Percentiles rank a stretch among this genome's conserved stretches.
Conservation (phyloP, 352 stramenopile species). For the Hyaloperonospora arabidopsidis region DNA sequence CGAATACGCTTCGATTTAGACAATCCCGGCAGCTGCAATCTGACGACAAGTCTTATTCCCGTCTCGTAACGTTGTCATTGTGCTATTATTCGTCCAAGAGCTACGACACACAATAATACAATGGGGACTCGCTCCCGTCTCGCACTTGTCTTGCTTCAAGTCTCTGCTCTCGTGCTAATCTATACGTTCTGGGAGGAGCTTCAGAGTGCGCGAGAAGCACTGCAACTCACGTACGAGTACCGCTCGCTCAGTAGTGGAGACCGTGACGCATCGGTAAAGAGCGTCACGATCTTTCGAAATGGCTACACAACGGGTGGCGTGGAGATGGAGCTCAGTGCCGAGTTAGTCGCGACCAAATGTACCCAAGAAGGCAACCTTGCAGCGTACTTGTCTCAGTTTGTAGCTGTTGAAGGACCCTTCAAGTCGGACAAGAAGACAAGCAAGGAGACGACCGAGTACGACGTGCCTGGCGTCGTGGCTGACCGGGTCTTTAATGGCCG, state of each 20-base stretch:
- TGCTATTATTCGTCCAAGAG: too few relatives aligned
- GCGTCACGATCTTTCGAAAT: conserved; percentile 72
- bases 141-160: conserved; percentile 33
- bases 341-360: conserved; percentile 42
- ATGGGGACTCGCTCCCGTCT: conserved; percentile 52
- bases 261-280: conserved; percentile 38
- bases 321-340: conserved; percentile 54
- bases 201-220: conserved; percentile 31
- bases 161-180: conserved; percentile 32
- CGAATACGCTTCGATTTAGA: too few relatives aligned
- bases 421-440: conserved; percentile 12
- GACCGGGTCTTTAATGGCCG: conserved; percentile 70
- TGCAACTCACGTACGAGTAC: conserved; percentile 58
- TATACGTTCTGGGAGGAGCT: conserved; percentile 53
- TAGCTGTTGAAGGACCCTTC: conserved; percentile 53
- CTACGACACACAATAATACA: neutral
- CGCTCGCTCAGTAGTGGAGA: conserved; percentile 36
- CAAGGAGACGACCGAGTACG: conserved; percentile 18
- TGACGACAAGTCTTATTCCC: too few relatives aligned
- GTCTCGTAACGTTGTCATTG: too few relatives aligned
- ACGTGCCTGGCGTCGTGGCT: conserved; percentile 32
- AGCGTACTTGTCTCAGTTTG: conserved; percentile 75
- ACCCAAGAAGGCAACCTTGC: conserved; percentile 43
- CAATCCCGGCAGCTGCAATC: too few relatives aligned
- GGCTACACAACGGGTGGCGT: conserved; percentile 70